Base-by-base conservation (phyloP, 106 monocot genomes). In the Amphibolis antarctica region DNA sequence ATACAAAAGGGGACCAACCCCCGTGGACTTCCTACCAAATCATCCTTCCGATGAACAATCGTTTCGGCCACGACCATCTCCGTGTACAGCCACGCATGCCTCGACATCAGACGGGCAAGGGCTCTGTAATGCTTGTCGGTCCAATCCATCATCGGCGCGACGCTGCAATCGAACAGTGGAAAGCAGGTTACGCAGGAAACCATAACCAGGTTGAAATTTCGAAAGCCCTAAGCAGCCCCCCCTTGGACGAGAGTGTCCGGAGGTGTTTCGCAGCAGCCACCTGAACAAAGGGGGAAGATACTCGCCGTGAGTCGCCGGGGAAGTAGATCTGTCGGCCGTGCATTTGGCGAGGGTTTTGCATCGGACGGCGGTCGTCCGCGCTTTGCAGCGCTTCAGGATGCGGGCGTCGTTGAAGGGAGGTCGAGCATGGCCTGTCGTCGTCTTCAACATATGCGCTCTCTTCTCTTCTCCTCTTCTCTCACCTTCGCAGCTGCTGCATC, bases 61-160 rank as follows among this genome's bases (percentile, higher is more conserved):
- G 98, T 98, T 69, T 98, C 98, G 28, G 98, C 90, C 26, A 98
- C 98, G 47, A 98, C 75, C 98, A 98, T 98, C 73, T 98, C 98
- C 3, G 98, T 98, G 68, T 84, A 98, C 21, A 98, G 80, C 98
- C 98, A 98, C 10, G 98, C 90, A 67, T 87, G 98, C 64, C 79
- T 91, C 20, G 98, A 87, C 62, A 98, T 81, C 19, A 91, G 70
- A 21, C 98, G 84, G 54, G 84, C 90, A 63, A 98, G 90, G 28
- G 80, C 83, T 72, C 98, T 75, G 48, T 68, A 98, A 63, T 98
- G 84, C 71, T 91, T 91, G 69, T 98, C 98, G 36, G 98, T 98
- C 86, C 89, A 98, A 20, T 85, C 98, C 98, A 98, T 98, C 98
- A 98, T 98, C 17, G 98, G 98, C 30, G 98, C 98, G 26, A 98